Base-by-base conservation (phyloP, 2,329 filamentous ascomycete species). In the Dactylellina haptotyla region DNA sequence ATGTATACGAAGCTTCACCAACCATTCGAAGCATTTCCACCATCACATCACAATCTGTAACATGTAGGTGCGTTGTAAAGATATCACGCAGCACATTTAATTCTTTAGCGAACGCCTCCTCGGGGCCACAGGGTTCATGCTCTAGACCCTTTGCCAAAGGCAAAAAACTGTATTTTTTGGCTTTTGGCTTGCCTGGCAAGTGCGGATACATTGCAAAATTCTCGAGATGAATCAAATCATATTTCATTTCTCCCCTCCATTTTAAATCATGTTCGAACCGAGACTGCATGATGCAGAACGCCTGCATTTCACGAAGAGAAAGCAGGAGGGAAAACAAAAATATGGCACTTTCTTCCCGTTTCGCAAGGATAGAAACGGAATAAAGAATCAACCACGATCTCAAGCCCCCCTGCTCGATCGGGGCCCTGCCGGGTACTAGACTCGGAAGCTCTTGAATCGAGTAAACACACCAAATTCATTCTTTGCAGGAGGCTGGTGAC, bases 251-350 rank as follows among this genome's bases (percentile, higher is more conserved):
- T 30, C 58, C 51, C 59, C 58, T 65, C 67, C 66, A 63, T 71
- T 54, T 57, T 45, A 18, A n/a, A 61, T 41, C 45, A 48, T 32
- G 51, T 16, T 37, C 37, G 34, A 65, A 59, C 53, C 45, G 59
- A 45, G 20, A 46, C 34, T 61, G 67, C 67, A 72, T 72, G 32
- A 72, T 65, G 67, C 67, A 72, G 45, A 20, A 53, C 12, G 34
- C 58, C 30, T 59, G 67, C 59, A 59, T 63, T 54, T 34, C 18
- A 50, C 46, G 43, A 26, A 59, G 16, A 57, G 28, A 26, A 50
- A 23, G 30, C 26, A 46, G 8, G 16, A 39, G 8, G 1, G 18
- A 39, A 26, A 54, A 26, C 23, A 23, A 25, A 39, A 25, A 26
- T 50, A 26, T 28, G 3, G 12, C n/a, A 9, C 28, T 20, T n/a